These are phyloP conservation scores for Eimeria necatrix DNA, from an alignment of 169 alveolate species.

Conservation along the genomic window DNA sequence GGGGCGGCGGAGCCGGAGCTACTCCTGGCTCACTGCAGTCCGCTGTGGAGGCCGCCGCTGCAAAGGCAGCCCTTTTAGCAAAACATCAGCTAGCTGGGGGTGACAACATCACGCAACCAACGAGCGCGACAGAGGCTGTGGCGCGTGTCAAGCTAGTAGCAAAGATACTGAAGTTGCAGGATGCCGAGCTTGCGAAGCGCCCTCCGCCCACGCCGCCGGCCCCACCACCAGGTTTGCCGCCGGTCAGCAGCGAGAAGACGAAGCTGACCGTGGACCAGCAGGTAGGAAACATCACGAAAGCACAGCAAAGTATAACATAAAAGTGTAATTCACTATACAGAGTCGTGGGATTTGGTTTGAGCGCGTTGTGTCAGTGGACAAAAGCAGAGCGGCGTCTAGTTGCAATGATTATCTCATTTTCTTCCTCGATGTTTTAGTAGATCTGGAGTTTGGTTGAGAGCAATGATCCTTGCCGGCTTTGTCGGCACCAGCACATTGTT, in stretches of 20 bases:
- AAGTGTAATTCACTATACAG: too few relatives aligned
- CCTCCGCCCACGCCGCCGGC: conserved; percentile 69
- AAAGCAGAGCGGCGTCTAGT: too few relatives aligned
- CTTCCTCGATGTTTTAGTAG: too few relatives aligned
- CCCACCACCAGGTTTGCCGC: conserved; percentile 61
- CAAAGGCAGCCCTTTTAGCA: conserved; percentile 77
- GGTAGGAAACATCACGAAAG: background rate
- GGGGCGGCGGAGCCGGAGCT: conserved; percentile 39
- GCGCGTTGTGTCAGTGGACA: too few relatives aligned
- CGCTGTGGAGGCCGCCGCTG: conserved; percentile 82
- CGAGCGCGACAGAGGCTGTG: conserved; percentile 72
- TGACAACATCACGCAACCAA: conserved; percentile 46
- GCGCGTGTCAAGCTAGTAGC: conserved; percentile 75
- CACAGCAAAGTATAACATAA: too few relatives aligned
- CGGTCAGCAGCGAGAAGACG: conserved; percentile 60
- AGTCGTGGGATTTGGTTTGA: too few relatives aligned
- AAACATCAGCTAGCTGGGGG: conserved; percentile 66
- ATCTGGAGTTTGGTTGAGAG: too few relatives aligned
- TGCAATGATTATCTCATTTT: too few relatives aligned
- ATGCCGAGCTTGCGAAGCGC: conserved; percentile 64
- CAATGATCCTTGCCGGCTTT: too few relatives aligned
- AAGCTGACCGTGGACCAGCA: conserved; percentile 65
- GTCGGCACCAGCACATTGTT: too few relatives aligned
- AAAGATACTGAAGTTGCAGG: conserved; percentile 70
- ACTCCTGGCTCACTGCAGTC: conserved; percentile 75